Evolutionary conservation across 2,329 filamentous ascomycete genomes (phyloP), one percentile per base, ranked within the genome.

Genomic region (Ilyonectria mors-panacis): DNA sequence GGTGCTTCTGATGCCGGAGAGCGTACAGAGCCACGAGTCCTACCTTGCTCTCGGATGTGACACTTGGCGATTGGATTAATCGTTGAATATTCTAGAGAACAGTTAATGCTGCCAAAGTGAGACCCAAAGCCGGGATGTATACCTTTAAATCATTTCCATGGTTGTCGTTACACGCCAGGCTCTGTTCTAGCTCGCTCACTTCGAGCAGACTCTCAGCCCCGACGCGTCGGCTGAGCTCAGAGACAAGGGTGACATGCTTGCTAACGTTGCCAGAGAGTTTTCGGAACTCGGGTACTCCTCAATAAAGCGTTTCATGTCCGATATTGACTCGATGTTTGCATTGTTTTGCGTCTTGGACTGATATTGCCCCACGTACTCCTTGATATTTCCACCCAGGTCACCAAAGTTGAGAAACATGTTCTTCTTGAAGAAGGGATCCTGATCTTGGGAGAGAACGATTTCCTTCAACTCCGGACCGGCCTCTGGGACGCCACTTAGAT

Each of bases 371-470:
- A 99, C 96, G 75, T 99, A 99, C 63, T 98, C 95, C 80, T 98
- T 98, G 78, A 98, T 97, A 74, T 97, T 98, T 45, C 95, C 93
- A 12, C 96, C 95, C 6, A 99, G 87, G 73, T 98, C 95, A 61
- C 95, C 95, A 80, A 98, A 99, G 79, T 98, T 98, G 76, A 97
- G 89, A 74, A 95, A 98, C 95, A 98, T 98, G 81, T 98, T 98
- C 84, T 98, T 98, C 82, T 88, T 98, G 85, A 99, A 99, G 83
- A 99, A 99, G 0, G 96, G 95, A 77, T 99, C 96, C 81, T 99
- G 96, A 70, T 99, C 96, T 81, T 96, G 95, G 1, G 95, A 97
- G 39, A 99, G 84, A 3, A 98, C 95, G 65, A 99, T 96, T 81
- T 99, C 96, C 77, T 92, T 95, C 60, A 98, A 85, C 79, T 98